Base-by-base conservation (phyloP, 768 basidiomycete genomes). In the Suillus bovinus region DNA sequence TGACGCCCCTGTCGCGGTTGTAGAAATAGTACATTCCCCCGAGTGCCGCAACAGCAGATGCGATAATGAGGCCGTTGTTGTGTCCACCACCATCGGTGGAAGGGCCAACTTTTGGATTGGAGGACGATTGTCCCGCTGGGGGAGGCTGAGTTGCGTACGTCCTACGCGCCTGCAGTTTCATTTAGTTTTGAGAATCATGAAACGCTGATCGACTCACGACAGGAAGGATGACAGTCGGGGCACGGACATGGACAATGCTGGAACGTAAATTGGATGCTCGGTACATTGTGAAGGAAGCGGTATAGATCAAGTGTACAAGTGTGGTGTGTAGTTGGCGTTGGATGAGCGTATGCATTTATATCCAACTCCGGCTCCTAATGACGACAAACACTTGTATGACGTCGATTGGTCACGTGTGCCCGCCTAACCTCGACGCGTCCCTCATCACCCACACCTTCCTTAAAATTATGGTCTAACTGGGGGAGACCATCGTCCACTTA, bases 21-120 rank as follows among this genome's bases (percentile, higher is more conserved):
- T 76, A 78, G 66, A 77, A 80, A 59, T 76, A 74, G 65, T 78
- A 80, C 41, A 75, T 63, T 14, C 70, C 78, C 4, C 73, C 79
- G 54, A 76, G 69, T 2, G 73, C 76, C 8, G 69, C 77, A 38
- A 69, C 62, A 14, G 74, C 73, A 20, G 75, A 68, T 46, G 77
- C 69, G 42, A 71, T 34, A 58, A 78, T 70, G 47, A 74, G 42
- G 20, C 67, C 67, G 57, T 71, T 74, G 64, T 60, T 71, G 58
- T 36, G 20, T 33, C 70, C 65, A 27, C 69, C 66, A 56, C 49
- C 59, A 59, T 22, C 58, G 22, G 5, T 58, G 9, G 10, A 49
- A 29, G 0, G 68, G 46, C 47, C 63, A 10, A 57, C 7, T 53
- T 67, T 57, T 63, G 62, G 22, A 29, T 63, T 54, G n/a, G 57